These are phyloP conservation scores for Metschnikowia gruessii DNA, from an alignment of 805 yeast species.

Conservation along the genomic window DNA sequence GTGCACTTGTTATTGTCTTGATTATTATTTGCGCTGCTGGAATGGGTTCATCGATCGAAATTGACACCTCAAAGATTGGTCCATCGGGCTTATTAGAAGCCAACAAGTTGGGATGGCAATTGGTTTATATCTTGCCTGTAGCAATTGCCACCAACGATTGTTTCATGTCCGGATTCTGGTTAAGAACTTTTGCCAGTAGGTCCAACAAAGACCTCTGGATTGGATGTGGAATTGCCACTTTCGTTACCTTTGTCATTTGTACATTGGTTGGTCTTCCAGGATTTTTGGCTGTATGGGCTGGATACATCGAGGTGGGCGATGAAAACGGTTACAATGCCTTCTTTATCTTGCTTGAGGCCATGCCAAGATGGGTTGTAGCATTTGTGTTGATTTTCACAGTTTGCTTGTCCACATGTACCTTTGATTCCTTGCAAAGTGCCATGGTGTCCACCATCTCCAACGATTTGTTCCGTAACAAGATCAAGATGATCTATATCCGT, in stretches of 20 bases:
- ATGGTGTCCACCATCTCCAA: conserved; percentile 86
- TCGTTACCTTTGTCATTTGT: conserved; percentile 59
- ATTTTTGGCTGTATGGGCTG: conserved; percentile 88
- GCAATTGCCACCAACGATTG: conserved; percentile 90
- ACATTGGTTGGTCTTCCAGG: conserved; percentile 81
- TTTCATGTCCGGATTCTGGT: conserved; percentile 91
- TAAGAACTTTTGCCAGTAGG: conserved; percentile 86
- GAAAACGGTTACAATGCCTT: conserved; percentile 66
- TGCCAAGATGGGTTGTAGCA: conserved; percentile 87
- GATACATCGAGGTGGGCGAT: conserved; percentile 52
- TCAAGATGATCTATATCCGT: conserved; percentile 65
- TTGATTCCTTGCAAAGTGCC: conserved; percentile 87
- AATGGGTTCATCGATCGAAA: conserved; percentile 69
- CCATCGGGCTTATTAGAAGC: conserved; percentile 63
- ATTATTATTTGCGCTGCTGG: conserved; percentile 73
- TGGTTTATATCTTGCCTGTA: conserved; percentile 75
- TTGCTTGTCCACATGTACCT: conserved; percentile 78
- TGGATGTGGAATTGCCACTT: conserved; percentile 73
- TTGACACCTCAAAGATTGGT: conserved; percentile 60
- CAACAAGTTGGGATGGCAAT: conserved; percentile 82
- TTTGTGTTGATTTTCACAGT: conserved; percentile 74
- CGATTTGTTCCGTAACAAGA: conserved; percentile 81
- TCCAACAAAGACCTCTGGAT: conserved; percentile 70
- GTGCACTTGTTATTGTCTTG: conserved; percentile 63
- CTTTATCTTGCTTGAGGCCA: conserved; percentile 61